These are phyloP conservation scores for Seiridium unicorne DNA, from an alignment of 2,329 filamentous ascomycete genomes.

Conservation along the genomic window DNA sequence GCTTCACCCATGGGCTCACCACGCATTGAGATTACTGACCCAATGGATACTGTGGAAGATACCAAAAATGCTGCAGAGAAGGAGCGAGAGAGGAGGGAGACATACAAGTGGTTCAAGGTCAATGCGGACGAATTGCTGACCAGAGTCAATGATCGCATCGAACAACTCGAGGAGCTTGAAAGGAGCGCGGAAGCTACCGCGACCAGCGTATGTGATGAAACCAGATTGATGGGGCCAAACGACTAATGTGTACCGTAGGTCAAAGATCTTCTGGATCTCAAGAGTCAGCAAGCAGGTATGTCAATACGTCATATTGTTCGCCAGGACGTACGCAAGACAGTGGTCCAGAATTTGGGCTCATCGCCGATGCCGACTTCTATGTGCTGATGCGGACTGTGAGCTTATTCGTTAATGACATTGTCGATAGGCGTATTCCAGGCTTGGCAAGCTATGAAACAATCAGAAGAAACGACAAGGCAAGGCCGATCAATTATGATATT, in stretches of 20 bases:
- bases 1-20: not conserved
- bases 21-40: not conserved
- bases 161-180: constrained; percentile 31
- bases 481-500: constrained; percentile 44
- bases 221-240: not conserved
- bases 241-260: constrained; percentile 21
- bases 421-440: constrained; percentile 38
- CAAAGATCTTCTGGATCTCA: constrained; percentile 38
- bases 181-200: constrained; percentile 31
- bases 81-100: not conserved
- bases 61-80: not conserved
- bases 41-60: not conserved
- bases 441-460: constrained; percentile 36
- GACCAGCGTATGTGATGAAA: constrained; percentile 23
- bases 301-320: too few species aligned
- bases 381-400: not conserved
- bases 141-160: constrained; percentile 25
- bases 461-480: constrained; percentile 37
- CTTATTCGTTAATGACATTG: not conserved
- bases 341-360: too few species aligned
- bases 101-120: constrained; percentile 22
- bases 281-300: constrained; percentile 40
- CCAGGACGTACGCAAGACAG: too few species aligned
- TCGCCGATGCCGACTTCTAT: too few species aligned
- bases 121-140: constrained; percentile 25